Base-by-base conservation (phyloP, 208 protist genomes). In the Crithidia fasciculata region DNA sequence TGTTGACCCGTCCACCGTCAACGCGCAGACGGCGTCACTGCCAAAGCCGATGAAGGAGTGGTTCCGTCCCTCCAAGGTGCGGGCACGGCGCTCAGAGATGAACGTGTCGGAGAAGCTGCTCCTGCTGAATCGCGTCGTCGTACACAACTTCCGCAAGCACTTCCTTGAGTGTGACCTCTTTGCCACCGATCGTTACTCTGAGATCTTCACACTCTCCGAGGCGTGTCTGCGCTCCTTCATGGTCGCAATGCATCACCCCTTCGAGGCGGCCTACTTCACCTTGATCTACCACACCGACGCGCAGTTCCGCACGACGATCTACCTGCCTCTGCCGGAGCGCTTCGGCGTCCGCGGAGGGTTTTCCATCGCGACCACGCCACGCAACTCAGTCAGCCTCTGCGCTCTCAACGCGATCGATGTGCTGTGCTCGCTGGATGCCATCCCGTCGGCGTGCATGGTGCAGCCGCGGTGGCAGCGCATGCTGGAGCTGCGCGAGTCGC, bases 291-390 rank as follows among this genome's bases (percentile, higher is more conserved):
- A 36, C 37, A 53, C 74, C 10, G 74, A 80, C 58, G 55, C 16
- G n/a, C 80, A 90, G 81, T 88, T 72, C 58, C 84, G 89, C 61
- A 66, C 69, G 3, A 88, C 74, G 40, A 69, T 92, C 44, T 92
- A 90, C 63, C 78, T 94, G 28, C 89, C 89, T 15, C 78, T 94
- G 40, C 85, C 89, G n/a, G 75, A 80, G 41, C 55, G 54, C 28
- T 92, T 84, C 57, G 89, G 89, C 50, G 63, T 91, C 10, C 89
- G 89, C 39, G 89, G 89, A 37, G 89, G 85, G n/a, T 89, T 76
- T 69, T 76, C 78, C 12, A 87, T 94, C 44, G 86, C 63, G 18
- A 18, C 37, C 44, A 86, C 82, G 4, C 80, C 82, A 0, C 66
- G 69, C 13, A 50, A 10, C 44, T 74, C 81, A 12, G 54, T 69